Evolutionary conservation across 169 alveolate genomes (phyloP).

Genomic region (Fabrea salina): DNA sequence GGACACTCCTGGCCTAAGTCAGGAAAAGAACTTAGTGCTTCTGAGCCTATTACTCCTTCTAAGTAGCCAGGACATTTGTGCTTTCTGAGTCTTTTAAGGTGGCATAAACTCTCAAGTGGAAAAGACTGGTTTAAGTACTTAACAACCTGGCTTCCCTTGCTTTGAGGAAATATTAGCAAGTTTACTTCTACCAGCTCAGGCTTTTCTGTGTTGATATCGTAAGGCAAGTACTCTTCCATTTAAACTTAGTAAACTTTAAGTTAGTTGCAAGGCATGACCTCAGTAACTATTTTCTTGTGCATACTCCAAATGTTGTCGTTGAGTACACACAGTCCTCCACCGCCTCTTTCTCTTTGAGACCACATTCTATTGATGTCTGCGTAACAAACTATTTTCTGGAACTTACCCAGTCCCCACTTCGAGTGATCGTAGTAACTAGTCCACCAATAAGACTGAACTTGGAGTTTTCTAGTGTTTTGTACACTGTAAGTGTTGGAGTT

Average conservation of each 20-base stretch:
- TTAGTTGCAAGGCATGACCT: not conserved
- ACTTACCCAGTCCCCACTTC: not conserved
- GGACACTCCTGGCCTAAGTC: not conserved
- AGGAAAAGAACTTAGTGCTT: not conserved
- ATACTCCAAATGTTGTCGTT: not conserved
- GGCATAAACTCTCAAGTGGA: too few relatives aligned
- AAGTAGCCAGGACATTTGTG: not conserved
- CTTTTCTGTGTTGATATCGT: too few relatives aligned
- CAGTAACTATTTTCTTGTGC: slow-evolving; percentile 1
- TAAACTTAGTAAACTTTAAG: too few relatives aligned
- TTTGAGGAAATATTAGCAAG: too few relatives aligned
- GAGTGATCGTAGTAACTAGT: slow-evolving; percentile 12
- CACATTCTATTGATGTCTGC: slow-evolving; percentile 18
- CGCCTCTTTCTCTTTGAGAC: slow-evolving; percentile 5
- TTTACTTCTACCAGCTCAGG: too few relatives aligned
- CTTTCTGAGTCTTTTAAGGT: slow-evolving; percentile 4
- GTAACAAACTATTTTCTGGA: not conserved
- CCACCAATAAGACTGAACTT: slow-evolving; percentile 16
- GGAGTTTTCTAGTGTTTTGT: not conserved
- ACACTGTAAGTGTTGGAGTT: not conserved
- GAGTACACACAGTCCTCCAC: slow-evolving; percentile 7
- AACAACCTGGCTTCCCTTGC: too few relatives aligned
- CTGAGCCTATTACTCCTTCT: not conserved
- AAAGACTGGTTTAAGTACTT: too few relatives aligned
- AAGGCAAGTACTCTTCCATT: too few relatives aligned